Evolutionary conservation across 192 early-diverging fungal genomes (phyloP).

Genomic region (Kappamyces sp.): DNA sequence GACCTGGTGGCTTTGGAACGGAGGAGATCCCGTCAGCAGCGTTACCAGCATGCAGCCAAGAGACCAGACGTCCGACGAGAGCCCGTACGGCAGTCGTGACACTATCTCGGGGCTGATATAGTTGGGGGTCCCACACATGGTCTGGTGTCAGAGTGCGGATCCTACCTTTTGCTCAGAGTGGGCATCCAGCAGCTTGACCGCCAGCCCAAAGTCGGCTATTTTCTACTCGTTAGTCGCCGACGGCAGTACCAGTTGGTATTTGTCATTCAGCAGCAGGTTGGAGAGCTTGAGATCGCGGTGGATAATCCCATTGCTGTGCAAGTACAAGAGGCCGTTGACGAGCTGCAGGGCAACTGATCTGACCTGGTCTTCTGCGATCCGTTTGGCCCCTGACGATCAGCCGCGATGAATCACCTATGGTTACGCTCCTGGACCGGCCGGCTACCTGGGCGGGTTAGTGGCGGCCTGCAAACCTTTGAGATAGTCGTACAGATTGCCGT

Average conservation of each 20-base stretch:
- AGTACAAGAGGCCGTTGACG: slow-evolving; percentile 50
- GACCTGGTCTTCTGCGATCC: slow-evolving; percentile 47
- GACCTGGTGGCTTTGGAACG: slow-evolving; percentile 54
- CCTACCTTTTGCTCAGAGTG: slow-evolving; percentile 63
- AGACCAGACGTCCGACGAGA: slow-evolving; percentile 70
- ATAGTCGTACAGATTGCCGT: slow-evolving; percentile 47
- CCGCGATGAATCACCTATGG: too few species aligned
- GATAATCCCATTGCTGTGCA: slow-evolving; percentile 61
- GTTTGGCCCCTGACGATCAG: too few species aligned
- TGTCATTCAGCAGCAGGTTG: slow-evolving; percentile 58
- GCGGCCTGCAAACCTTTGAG: slow-evolving; percentile 15
- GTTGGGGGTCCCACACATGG: slow-evolving; percentile 65
- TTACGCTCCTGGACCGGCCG: too few species aligned
- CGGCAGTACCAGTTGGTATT: slow-evolving; percentile 39
- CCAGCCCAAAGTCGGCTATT: slow-evolving; percentile 76
- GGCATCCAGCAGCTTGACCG: slow-evolving; percentile 39
- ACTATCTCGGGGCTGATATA: slow-evolving; percentile 78
- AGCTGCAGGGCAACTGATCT: slow-evolving; percentile 50
- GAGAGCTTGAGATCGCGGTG: slow-evolving; percentile 74
- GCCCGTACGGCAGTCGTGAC: slow-evolving; percentile 62
- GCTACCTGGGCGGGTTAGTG: too few species aligned
- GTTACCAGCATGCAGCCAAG: slow-evolving; percentile 72
- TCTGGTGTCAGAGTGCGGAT: slow-evolving; percentile 2
- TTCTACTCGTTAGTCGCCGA: slow-evolving; percentile 34
- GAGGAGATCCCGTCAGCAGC: slow-evolving; percentile 63